phyloP scores from a whole-genome alignment of 2,329 filamentous ascomycete genomes.

The Remersonia thermophila region DNA sequence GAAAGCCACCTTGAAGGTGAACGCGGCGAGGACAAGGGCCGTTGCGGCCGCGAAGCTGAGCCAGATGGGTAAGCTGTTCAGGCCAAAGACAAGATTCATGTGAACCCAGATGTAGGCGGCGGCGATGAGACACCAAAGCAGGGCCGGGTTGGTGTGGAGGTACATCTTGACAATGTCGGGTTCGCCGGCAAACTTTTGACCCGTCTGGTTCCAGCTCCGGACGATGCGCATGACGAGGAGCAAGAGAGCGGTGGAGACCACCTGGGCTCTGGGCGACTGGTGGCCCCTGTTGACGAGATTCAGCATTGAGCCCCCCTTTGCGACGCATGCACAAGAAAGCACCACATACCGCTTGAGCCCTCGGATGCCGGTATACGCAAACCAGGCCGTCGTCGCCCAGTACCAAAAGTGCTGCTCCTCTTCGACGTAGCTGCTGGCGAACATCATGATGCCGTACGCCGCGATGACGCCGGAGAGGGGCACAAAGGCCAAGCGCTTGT shows the following conservation, averaged over 20 bases:
- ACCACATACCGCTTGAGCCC: too few relatives aligned
- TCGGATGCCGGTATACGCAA: constrained; percentile 40
- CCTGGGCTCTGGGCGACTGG: constrained; percentile 14
- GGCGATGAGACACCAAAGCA: constrained; percentile 65
- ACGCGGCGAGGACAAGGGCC: constrained; percentile 39
- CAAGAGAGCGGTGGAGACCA: constrained; percentile 31
- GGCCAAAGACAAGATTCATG: constrained; percentile 30
- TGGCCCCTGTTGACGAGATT: constrained; percentile 14
- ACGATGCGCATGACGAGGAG: constrained; percentile 53
- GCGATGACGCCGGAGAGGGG: constrained; percentile 41
- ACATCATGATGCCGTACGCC: constrained; percentile 80
- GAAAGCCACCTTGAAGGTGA: constrained; percentile 83
- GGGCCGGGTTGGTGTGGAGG: constrained; percentile 46
- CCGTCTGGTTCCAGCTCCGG: constrained; percentile 89
- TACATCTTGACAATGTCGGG: constrained; percentile 71
- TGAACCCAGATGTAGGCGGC: constrained; percentile 54
- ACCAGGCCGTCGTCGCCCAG: constrained; percentile 67
- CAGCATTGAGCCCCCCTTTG: too few relatives aligned
- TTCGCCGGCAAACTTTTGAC: constrained; percentile 87
- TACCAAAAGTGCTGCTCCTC: constrained; percentile 99
- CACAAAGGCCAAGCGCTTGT: constrained; percentile 21
- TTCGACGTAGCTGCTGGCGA: constrained; percentile 93
- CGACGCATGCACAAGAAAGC: too few relatives aligned
- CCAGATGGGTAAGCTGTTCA: constrained; percentile 30
- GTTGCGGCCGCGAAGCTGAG: constrained; percentile 29